Evolutionary conservation across 2,329 filamentous ascomycete species (phyloP).

Genomic region (Thermomyces lanuginosus): DNA sequence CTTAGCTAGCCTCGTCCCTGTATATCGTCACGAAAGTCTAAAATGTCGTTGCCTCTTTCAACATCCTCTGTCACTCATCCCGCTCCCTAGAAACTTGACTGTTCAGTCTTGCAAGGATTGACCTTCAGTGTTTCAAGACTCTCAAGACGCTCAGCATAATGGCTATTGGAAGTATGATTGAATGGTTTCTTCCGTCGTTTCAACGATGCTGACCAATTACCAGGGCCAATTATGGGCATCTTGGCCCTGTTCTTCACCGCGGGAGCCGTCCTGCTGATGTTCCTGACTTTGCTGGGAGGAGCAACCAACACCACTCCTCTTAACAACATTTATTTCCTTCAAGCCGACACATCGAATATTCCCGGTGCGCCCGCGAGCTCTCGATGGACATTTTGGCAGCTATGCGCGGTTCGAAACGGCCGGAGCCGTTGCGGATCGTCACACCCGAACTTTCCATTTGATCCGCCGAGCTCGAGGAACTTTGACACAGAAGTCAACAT

Average conservation of each 20-base stretch:
- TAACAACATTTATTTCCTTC: slow-evolving; percentile 69
- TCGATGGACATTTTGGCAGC: slow-evolving; percentile 83
- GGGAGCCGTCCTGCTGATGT: slow-evolving; percentile 45
- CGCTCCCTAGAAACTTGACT: too few relatives aligned
- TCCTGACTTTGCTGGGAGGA: slow-evolving; percentile 50
- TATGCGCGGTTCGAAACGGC: slow-evolving; percentile 47
- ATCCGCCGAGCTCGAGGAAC: slow-evolving; percentile 37
- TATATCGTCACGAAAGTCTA: too few relatives aligned
- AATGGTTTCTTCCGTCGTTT: neutral
- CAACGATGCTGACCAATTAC: neutral
- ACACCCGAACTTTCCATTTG: slow-evolving; percentile 51
- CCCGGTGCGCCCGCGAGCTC: slow-evolving; percentile 48
- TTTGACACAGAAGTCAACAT: slow-evolving; percentile 42
- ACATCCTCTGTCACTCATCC: too few relatives aligned
- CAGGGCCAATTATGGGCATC: slow-evolving; percentile 41
- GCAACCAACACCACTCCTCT: slow-evolving; percentile 41
- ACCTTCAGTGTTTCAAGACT: too few relatives aligned
- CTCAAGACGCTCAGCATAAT: too few relatives aligned
- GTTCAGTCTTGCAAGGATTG: too few relatives aligned
- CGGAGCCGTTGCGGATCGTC: slow-evolving; percentile 48
- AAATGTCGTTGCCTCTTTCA: too few relatives aligned
- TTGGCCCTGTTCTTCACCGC: slow-evolving; percentile 46
- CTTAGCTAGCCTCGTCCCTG: too few relatives aligned
- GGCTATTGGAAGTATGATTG: slow-evolving; percentile 5
- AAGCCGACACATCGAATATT: slow-evolving; percentile 59